phyloP scores from a whole-genome alignment of 2,329 filamentous ascomycete species.

The Dichotomopilus funicola region DNA sequence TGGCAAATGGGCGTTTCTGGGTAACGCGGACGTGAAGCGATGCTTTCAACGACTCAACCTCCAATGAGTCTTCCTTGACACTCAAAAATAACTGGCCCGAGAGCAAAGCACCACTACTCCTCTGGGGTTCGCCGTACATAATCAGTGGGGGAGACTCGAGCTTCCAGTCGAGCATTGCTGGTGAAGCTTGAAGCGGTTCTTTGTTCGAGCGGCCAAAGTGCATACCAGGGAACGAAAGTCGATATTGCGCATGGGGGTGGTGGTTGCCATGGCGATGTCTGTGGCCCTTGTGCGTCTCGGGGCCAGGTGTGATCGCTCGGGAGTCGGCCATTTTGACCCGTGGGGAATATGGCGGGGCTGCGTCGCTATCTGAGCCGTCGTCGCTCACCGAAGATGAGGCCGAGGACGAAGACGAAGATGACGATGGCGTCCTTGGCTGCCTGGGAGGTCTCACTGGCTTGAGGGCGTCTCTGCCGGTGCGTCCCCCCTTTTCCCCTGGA shows the following conservation, averaged over 20 bases:
- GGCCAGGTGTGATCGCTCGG: slow-evolving; percentile 17
- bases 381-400: slow-evolving; percentile 34
- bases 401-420: not conserved
- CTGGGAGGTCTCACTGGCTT: too few relatives aligned
- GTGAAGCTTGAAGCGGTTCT: slow-evolving; percentile 32
- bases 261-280: slow-evolving; percentile 21
- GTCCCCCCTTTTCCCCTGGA: slow-evolving; percentile 25
- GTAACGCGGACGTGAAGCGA: slow-evolving; percentile 62
- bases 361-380: slow-evolving; percentile 28
- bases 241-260: slow-evolving; percentile 28
- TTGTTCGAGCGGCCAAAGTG: slow-evolving; percentile 38
- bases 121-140: slow-evolving; percentile 67
- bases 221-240: slow-evolving; percentile 35
- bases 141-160: slow-evolving; percentile 86
- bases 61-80: slow-evolving; percentile 58
- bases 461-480: slow-evolving; percentile 14
- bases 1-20: slow-evolving; percentile 75
- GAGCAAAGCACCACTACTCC: slow-evolving; percentile 76
- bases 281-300: slow-evolving; percentile 22
- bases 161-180: slow-evolving; percentile 44
- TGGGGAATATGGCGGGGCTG: slow-evolving; percentile 19
- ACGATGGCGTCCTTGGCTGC: too few relatives aligned
- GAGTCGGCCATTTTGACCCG: slow-evolving; percentile 23
- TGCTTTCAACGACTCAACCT: slow-evolving; percentile 68
- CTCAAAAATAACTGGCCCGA: slow-evolving; percentile 74